Evolutionary conservation across 139 green algal genomes (phyloP).

Genomic region (Haematococcus sp.): DNA sequence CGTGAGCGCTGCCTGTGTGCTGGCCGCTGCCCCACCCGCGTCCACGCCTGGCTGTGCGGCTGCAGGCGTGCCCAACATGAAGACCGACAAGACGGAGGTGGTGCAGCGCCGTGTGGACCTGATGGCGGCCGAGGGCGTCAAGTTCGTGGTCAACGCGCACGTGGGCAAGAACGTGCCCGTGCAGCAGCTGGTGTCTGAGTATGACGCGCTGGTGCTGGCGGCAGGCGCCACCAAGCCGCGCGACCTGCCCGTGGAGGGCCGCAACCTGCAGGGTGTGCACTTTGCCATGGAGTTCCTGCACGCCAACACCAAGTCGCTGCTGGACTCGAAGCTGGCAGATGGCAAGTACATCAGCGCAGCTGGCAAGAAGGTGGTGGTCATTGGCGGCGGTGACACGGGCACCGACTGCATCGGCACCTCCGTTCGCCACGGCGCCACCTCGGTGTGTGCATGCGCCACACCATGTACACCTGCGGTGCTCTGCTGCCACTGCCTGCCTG

Average conservation of each 20-base stretch:
- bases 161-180: slow-evolving; percentile 65
- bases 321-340: slow-evolving; percentile 81
- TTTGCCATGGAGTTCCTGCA: slow-evolving; percentile 97
- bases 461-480: too few species aligned
- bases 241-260: slow-evolving; percentile 83
- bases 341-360: slow-evolving; percentile 79
- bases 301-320: slow-evolving; percentile 90
- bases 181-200: slow-evolving; percentile 39
- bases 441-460: too few species aligned
- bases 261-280: slow-evolving; percentile 77
- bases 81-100: slow-evolving; percentile 91
- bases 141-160: slow-evolving; percentile 77
- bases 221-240: slow-evolving; percentile 88
- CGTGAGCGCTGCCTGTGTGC: too few species aligned
- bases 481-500: too few species aligned
- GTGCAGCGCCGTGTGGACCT: slow-evolving; percentile 93
- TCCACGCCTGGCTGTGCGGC: slow-evolving; percentile 12
- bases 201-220: slow-evolving; percentile 88
- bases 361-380: slow-evolving; percentile 94
- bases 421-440: slow-evolving; percentile 75
- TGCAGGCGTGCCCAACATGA: slow-evolving; percentile 94
- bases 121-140: slow-evolving; percentile 88
- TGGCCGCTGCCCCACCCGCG: too few species aligned
- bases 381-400: slow-evolving; percentile 94
- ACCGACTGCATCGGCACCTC: slow-evolving; percentile 97